Evolutionary conservation across 2,329 filamentous ascomycete species (phyloP).

Genomic region (Lecanicillium sp.): DNA sequence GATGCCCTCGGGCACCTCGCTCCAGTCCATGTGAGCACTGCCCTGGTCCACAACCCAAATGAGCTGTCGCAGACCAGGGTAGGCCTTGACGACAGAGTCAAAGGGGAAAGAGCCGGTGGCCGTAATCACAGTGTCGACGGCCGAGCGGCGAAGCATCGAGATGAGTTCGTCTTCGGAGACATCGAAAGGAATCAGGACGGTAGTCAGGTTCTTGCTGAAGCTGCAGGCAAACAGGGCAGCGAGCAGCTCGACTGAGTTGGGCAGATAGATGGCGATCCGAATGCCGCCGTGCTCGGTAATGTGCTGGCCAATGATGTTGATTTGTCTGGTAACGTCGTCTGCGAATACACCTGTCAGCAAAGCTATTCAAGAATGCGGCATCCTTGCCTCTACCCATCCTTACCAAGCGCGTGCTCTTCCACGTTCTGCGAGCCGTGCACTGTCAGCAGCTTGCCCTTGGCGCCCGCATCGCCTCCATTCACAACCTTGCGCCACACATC

Average conservation of each 20-base stretch:
- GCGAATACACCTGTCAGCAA: constrained; percentile 17
- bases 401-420: constrained; percentile 63
- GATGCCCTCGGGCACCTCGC: constrained; percentile 72
- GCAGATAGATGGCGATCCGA: constrained; percentile 82
- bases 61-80: constrained; percentile 66
- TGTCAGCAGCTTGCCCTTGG: constrained; percentile 68
- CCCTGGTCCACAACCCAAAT: constrained; percentile 92
- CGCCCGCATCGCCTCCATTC: constrained; percentile 57
- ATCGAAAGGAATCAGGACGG: constrained; percentile 81
- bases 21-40: constrained; percentile 92
- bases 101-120: constrained; percentile 83
- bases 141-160: constrained; percentile 64
- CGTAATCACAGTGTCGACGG: constrained; percentile 76
- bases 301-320: constrained; percentile 78
- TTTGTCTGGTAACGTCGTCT: constrained; percentile 74
- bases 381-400: constrained; percentile 5
- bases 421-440: constrained; percentile 71
- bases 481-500: constrained; percentile 81
- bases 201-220: constrained; percentile 74
- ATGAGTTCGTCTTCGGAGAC: constrained; percentile 63
- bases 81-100: constrained; percentile 61
- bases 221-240: constrained; percentile 77
- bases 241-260: constrained; percentile 87
- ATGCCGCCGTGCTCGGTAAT: constrained; percentile 65
- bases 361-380: not conserved